These are phyloP conservation scores for Amniculicola lignicola DNA, from an alignment of 495 filamentous ascomycete genomes.

Conservation along the genomic window DNA sequence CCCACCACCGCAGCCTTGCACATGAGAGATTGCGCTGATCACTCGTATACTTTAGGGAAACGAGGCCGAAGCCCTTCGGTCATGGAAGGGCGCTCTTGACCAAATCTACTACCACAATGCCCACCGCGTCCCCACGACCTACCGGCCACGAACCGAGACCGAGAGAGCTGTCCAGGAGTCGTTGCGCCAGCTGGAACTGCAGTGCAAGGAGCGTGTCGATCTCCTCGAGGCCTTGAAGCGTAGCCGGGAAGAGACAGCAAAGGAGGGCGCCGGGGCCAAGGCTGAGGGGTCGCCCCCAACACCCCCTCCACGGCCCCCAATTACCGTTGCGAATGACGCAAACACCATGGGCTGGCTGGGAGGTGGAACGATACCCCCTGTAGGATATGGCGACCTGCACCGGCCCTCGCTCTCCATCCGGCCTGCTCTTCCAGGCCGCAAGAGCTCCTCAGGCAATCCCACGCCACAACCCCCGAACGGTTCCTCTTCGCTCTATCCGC, in stretches of 20 bases:
- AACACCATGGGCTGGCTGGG: slow-evolving; percentile 61
- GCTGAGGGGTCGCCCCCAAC: slow-evolving; percentile 20
- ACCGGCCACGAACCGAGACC: slow-evolving; percentile 76
- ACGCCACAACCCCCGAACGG: slow-evolving; percentile 8
- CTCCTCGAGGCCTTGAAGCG: slow-evolving; percentile 75
- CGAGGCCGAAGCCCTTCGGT: slow-evolving; percentile 84
- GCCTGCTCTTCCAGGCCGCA: slow-evolving; percentile 50
- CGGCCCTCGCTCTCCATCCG: slow-evolving; percentile 65
- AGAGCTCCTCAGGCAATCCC: slow-evolving; percentile 43
- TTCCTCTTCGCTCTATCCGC: slow-evolving; percentile 22
- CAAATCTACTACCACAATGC: slow-evolving; percentile 87
- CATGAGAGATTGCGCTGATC: background rate
- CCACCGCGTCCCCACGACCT: slow-evolving; percentile 64
- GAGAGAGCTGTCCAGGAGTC: slow-evolving; percentile 80
- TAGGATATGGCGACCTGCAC: slow-evolving; percentile 72
- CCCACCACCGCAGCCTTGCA: no score
- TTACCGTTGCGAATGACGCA: slow-evolving; percentile 10
- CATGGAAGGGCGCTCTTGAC: slow-evolving; percentile 87
- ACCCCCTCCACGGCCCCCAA: slow-evolving; percentile 10
- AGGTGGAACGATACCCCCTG: slow-evolving; percentile 73
- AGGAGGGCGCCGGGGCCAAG: slow-evolving; percentile 28
- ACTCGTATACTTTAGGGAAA: slow-evolving; percentile 61
- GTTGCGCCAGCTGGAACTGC: slow-evolving; percentile 75
- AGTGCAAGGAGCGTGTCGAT: slow-evolving; percentile 92
- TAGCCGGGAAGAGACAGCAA: slow-evolving; percentile 62